Base-by-base conservation (phyloP, 75 land plant genomes). In the Sequoiadendron giganteum region DNA sequence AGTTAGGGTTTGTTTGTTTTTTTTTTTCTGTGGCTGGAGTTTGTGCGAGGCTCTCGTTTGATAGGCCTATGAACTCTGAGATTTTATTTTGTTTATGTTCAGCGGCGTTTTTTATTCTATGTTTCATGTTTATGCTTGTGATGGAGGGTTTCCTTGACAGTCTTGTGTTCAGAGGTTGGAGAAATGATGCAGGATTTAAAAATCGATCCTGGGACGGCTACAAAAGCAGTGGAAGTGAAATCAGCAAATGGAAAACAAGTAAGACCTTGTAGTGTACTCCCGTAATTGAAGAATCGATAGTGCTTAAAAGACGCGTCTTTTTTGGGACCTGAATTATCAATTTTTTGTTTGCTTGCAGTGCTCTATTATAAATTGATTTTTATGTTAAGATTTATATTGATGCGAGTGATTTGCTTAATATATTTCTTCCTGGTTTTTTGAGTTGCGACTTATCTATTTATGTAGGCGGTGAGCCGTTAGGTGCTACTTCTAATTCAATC, bases 161-260 rank as follows among this genome's bases (percentile, higher is more conserved):
- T 54, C 52, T 0, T 16, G 70, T 68, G 18, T 43, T 79, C 77
- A 91, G 92, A 88, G 80, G 32, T 87, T 3, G 92, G 87, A 1
- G 85, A 83, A 48, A 87, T 84, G 88, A 78, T 91, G 86, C 88
- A 87, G 79, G 89, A 87, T 34, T 42, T 89, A 43, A 91, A 87
- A 38, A 87, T 89, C 39, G 88, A 89, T 54, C 45, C 88, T 28
- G 80, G 68, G 28, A 34, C 45, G 47, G 49, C 49, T 43, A 0
- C 49, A 32, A 75, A 30, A 25, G 48, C 43, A 81, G 48, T 1
- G 3, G 48, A 81, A 43, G 28, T 68, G 25, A 65, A 87, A 56
- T 79, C 49, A 3, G 38, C 52, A 34, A 70, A 84, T 55, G 15
- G 15, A 3, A 87, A 49, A 25, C 28, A 70, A 49, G 86, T 83